Evolutionary conservation across 2,329 filamentous ascomycete genomes (phyloP).

Genomic region (Trichoderma oligosporum): DNA sequence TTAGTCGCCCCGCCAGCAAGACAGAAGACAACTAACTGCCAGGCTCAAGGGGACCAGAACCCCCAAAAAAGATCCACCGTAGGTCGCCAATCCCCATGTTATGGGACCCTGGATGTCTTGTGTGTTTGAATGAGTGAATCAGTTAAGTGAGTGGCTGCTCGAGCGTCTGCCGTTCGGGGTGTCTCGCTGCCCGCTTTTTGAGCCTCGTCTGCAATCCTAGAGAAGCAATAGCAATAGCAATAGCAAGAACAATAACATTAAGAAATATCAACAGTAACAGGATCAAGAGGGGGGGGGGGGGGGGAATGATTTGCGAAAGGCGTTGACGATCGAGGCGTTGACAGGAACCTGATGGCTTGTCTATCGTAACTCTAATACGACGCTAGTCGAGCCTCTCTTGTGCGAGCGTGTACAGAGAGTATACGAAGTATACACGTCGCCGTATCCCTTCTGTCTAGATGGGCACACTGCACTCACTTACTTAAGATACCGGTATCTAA

Average conservation of each 20-base stretch:
- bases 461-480: neutral
- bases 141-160: neutral
- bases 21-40: neutral
- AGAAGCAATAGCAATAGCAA: no score
- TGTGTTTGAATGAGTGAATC: no score
- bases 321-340: neutral
- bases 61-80: conserved; percentile 1
- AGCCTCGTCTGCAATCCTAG: no score
- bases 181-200: no score
- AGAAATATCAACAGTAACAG: no score
- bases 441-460: neutral
- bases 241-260: no score
- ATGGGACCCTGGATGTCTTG: neutral
- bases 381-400: neutral
- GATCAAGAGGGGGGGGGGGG: no score
- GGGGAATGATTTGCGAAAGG: no score
- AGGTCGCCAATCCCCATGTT: neutral
- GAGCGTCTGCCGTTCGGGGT: no score
- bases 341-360: conserved; percentile 4
- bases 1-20: no score
- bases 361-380: conserved; percentile 9
- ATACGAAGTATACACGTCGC: neutral
- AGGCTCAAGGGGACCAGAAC: neutral
- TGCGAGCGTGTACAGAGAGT: no score
- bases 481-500: no score